Conservation (phyloP, 1,139 yeast genomes). For the Taphrina deformans region DNA sequence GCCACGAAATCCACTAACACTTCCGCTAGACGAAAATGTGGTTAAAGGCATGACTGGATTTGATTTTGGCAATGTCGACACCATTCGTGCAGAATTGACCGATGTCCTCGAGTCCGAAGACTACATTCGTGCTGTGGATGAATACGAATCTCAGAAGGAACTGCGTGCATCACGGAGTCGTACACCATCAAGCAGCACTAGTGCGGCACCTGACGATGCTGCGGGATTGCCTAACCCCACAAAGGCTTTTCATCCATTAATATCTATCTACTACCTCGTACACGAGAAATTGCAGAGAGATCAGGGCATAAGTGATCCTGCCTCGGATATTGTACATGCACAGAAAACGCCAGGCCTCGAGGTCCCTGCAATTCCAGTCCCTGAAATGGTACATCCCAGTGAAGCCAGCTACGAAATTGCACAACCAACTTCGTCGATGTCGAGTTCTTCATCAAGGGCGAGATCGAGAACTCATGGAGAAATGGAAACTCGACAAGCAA, state of each 20-base stretch:
- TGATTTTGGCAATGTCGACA: slow-evolving; percentile 72
- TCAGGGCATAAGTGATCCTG: background rate
- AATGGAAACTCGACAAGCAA: slow-evolving; percentile 20
- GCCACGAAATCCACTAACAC: slow-evolving; percentile 65
- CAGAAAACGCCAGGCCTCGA: slow-evolving; percentile 17
- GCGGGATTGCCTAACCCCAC: slow-evolving; percentile 37
- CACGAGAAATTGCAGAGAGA: slow-evolving; percentile 73
- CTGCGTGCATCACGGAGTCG: background rate
- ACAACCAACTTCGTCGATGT: background rate
- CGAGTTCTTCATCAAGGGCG: slow-evolving; percentile 25
- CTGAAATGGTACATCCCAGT: slow-evolving; percentile 20
- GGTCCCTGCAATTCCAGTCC: slow-evolving; percentile 31
- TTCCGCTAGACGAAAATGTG: slow-evolving; percentile 72
- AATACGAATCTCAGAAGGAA: slow-evolving; percentile 55
- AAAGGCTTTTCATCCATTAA: slow-evolving; percentile 78
- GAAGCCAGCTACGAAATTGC: slow-evolving; percentile 13
- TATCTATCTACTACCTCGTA: slow-evolving; percentile 83
- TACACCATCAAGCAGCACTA: background rate
- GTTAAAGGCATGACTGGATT: slow-evolving; percentile 73
- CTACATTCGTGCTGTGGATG: slow-evolving; percentile 64
- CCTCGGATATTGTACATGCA: background rate
- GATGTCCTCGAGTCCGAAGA: slow-evolving; percentile 63
- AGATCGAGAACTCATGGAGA: slow-evolving; percentile 35
- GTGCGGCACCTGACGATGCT: background rate
- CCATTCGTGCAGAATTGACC: slow-evolving; percentile 59